phyloP scores from a whole-genome alignment of 257 asterid species.

The Mitragyna speciosa region DNA sequence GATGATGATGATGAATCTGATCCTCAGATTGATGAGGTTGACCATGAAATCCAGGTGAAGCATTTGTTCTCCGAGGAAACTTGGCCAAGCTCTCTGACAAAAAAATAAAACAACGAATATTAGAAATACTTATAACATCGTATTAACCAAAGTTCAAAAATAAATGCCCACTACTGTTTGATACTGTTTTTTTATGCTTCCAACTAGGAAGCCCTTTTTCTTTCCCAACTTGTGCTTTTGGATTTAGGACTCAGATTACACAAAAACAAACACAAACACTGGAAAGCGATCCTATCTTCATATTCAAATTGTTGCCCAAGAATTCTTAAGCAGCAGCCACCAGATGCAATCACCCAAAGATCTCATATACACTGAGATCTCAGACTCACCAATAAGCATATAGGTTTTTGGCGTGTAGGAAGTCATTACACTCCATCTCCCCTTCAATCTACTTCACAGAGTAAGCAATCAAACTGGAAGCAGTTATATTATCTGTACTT shows the following conservation, averaged over 20 bases:
- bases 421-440: not conserved
- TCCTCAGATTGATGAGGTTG: conserved; percentile 62
- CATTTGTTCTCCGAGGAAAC: conserved; percentile 70
- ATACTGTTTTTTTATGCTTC: not conserved
- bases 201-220: not conserved
- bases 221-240: not conserved
- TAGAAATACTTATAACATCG: not conserved
- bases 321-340: not conserved
- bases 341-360: not conserved
- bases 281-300: not conserved
- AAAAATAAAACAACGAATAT: conserved; percentile 12
- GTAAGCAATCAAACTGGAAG: not conserved
- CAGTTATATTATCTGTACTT: not conserved
- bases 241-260: not conserved
- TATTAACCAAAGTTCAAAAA: not conserved
- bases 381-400: too few species aligned
- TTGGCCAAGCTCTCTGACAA: conserved; percentile 85
- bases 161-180: not conserved
- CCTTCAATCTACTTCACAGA: not conserved
- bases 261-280: not conserved
- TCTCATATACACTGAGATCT: not conserved
- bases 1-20: conserved; percentile 58
- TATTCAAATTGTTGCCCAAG: not conserved
- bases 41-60: conserved; percentile 58
- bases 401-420: not conserved